Base-by-base conservation (phyloP, 768 basidiomycete species). In the Phylloporus sp. region DNA sequence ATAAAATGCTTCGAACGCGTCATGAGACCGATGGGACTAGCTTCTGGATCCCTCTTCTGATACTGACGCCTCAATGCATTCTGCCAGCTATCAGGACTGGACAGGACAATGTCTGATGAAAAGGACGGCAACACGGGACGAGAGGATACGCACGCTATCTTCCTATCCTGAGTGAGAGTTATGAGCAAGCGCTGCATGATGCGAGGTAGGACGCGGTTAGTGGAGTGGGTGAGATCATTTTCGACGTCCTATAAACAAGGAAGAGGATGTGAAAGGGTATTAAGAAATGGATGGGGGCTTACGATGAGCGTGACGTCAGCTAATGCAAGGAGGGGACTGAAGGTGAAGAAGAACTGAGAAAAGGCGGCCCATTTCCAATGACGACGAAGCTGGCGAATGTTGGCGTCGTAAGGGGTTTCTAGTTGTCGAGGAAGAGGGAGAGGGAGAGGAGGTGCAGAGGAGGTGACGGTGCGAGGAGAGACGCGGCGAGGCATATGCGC, bases 361-460 rank as follows among this genome's bases (percentile, higher is more conserved):
- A 93, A 86, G 21, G 85, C 86, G 6, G 92, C 92, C 90, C 90
- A 95, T 74, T 87, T 84, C 90, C 90, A 94, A 53, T 90, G 80
- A 48, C 72, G 81, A 46, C 92, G 77, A 42, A 96, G 82, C 23
- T 70, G 60, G 36, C 62, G 50, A 42, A 85, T 63, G 57, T 80
- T 71, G 55, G 57, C 55, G 40, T 69, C 66, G 47, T 59, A 60
- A 41, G 58, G 50, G 42, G 63, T 42, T 44, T 58, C 49, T 60
- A 57, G 47, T 49, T 60, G 50, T 38, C 63, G 48, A 47, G 55
- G 53, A 28, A 66, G 52, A 43, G 61, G 50, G 41, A 55, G 55
- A 17, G 54, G 59, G 47, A 58, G 57, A 44, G 64, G 61, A 36
- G 72, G 59, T 49, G 63, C 52, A 44, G 63, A 55, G 42, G 61